A percentile compares a stretch with the other conserved stretches of the same genome.
These are phyloP conservation scores for Mrakia gelida DNA, from an alignment of 768 basidiomycete species.

Conservation along the genomic window DNA sequence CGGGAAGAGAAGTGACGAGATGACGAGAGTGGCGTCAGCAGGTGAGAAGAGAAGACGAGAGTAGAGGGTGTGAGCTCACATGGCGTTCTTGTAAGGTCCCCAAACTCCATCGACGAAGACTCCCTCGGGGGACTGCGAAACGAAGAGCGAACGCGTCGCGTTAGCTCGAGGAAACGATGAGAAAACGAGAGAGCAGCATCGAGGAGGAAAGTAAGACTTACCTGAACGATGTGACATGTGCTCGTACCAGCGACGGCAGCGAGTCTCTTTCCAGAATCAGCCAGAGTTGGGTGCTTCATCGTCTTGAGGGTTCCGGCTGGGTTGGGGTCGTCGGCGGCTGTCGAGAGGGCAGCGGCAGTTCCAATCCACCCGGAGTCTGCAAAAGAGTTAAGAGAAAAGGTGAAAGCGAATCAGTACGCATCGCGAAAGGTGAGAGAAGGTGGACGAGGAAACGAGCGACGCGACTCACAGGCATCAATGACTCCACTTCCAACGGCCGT, in stretches of 20 bases:
- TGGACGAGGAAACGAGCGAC: background rate
- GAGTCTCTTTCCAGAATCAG: slow-evolving; percentile 73
- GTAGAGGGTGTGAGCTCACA: slow-evolving; percentile 46
- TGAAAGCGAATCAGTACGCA: slow-evolving; percentile 7
- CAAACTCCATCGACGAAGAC: slow-evolving; percentile 88
- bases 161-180: no score
- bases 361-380: slow-evolving; percentile 91
- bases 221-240: slow-evolving; percentile 91
- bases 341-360: slow-evolving; percentile 76
- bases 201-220: slow-evolving; percentile 39
- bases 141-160: no score
- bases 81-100: slow-evolving; percentile 67
- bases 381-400: background rate
- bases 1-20: background rate
- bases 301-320: slow-evolving; percentile 52
- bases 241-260: slow-evolving; percentile 94
- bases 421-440: background rate
- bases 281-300: slow-evolving; percentile 56
- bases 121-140: slow-evolving; percentile 51
- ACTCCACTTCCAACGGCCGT: slow-evolving; percentile 90
- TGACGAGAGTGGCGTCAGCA: no score
- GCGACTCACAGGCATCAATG: slow-evolving; percentile 75
- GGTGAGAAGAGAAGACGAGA: no score
- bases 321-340: slow-evolving; percentile 42
- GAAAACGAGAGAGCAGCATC: background rate